Conservation (phyloP, 768 basidiomycete genomes). For the Mycena sanguinolenta region DNA sequence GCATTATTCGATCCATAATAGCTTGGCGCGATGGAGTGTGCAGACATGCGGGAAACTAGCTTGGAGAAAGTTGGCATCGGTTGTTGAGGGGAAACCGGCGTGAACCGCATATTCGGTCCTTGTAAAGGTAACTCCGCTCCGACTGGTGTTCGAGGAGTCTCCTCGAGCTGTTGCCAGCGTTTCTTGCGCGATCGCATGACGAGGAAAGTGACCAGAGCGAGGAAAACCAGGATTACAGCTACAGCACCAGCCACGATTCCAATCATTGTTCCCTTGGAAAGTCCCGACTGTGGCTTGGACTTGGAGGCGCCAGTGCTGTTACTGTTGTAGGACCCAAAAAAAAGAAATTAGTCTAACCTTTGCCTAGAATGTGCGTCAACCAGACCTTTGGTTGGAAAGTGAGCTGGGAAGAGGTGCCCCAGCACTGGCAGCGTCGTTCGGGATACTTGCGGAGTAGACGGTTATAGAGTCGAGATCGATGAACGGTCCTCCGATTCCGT, state of each 20-base stretch:
- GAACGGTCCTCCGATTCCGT: slow-evolving; percentile 52
- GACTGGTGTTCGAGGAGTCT: slow-evolving; percentile 27
- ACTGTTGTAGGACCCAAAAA: too few relatives aligned
- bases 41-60: slow-evolving; percentile 25
- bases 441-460: slow-evolving; percentile 47
- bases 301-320: neutral
- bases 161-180: slow-evolving; percentile 32
- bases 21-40: slow-evolving; percentile 56
- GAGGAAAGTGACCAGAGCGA: slow-evolving; percentile 44
- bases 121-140: slow-evolving; percentile 44
- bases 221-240: neutral
- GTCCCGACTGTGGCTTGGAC: neutral
- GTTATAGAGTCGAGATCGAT: slow-evolving; percentile 60
- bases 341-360: slow-evolving; percentile 9
- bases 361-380: neutral
- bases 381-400: slow-evolving; percentile 24
- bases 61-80: slow-evolving; percentile 33
- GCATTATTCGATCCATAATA: slow-evolving; percentile 43
- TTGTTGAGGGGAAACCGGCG: slow-evolving; percentile 33
- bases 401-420: slow-evolving; percentile 12
- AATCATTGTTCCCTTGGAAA: slow-evolving; percentile 25
- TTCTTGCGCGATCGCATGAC: slow-evolving; percentile 43
- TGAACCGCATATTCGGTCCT: slow-evolving; percentile 33
- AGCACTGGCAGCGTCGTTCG: slow-evolving; percentile 1
- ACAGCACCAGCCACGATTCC: slow-evolving; percentile 21